phyloP scores from a whole-genome alignment of 1,139 yeast genomes.

The Pichia sp. region DNA sequence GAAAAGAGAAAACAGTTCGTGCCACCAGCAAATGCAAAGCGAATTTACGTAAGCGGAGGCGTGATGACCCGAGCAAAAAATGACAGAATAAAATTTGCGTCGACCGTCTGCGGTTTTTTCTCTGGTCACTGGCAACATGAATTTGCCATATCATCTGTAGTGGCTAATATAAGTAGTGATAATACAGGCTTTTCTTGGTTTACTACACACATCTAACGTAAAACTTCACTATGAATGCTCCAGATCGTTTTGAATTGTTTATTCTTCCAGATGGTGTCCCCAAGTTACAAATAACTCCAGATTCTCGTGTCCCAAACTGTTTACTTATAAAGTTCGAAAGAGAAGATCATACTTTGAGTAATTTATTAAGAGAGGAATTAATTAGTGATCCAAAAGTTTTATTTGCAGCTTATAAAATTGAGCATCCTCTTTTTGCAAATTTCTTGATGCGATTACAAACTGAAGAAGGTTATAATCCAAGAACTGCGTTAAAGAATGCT shows the following conservation, averaged over 20 bases:
- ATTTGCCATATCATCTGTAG: neutral
- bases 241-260: conserved; percentile 95
- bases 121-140: neutral
- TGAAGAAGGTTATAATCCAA: conserved; percentile 88
- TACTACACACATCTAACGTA: neutral
- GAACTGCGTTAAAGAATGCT: conserved; percentile 84
- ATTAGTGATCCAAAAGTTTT: conserved; percentile 79
- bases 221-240: conserved; percentile 71
- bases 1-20: neutral
- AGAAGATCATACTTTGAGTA: conserved; percentile 96
- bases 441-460: conserved; percentile 92
- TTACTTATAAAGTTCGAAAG: conserved; percentile 88
- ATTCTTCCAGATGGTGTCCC: conserved; percentile 97
- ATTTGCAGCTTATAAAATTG: conserved; percentile 95
- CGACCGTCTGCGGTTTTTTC: neutral
- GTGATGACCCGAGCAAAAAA: neutral
- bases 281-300: conserved; percentile 82
- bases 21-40: neutral
- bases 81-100: neutral
- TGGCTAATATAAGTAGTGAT: no score
- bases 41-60: neutral
- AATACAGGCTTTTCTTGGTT: neutral
- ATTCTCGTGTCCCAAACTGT: conserved; percentile 92
- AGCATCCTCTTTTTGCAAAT: conserved; percentile 94
- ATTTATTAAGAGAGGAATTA: conserved; percentile 78